Base-by-base conservation (phyloP, 176 grass and related monocot species). In the Musa acuminata region DNA sequence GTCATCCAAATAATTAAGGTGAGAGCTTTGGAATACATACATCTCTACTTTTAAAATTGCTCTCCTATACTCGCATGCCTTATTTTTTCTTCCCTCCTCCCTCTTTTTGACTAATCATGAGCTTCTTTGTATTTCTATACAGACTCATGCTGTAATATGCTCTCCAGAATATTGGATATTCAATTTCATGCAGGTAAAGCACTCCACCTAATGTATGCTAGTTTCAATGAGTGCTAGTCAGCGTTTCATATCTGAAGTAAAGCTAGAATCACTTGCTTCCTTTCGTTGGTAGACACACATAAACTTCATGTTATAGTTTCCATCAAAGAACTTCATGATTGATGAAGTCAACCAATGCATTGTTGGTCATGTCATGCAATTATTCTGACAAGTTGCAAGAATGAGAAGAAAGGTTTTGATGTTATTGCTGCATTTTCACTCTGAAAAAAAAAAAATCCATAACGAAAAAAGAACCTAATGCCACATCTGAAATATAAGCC, bases 91-190 rank as follows among this genome's bases (percentile, higher is more conserved):
- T 70, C 67, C 7, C 48, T 51, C 17, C 43, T 21, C 8, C 43
- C 43, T 20, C 16, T 6, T 20, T 70, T 21, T 70, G 67, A 70
- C 17, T 70, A 70, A 70, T 70, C 11, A 10, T 60, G 57, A 8
- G 5, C 43, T 50, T 49, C 17, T 70, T 50, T 70, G 20, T 70
- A 68, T 79, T 26, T 70, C 25, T 55, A 24, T 79, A 43, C 77
- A 79, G 77, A 70, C 64, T 9, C 29, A 71, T 70, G 27, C 66
- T 66, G 59, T 19, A 79, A 71, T 20, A 21, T 79, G 77, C 65
- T 79, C 77, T 16, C 59, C 68, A 50, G 77, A 60, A 54, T 79
- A 79, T 67, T 79, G 77, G 77, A 55, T 79, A 59, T 53, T 79
- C 17, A 54, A 49, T 54, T 19, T 35, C 13, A 21, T 79, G 53